phyloP scores from a whole-genome alignment of 768 basidiomycete genomes.

The Fomitopsis serialis region DNA sequence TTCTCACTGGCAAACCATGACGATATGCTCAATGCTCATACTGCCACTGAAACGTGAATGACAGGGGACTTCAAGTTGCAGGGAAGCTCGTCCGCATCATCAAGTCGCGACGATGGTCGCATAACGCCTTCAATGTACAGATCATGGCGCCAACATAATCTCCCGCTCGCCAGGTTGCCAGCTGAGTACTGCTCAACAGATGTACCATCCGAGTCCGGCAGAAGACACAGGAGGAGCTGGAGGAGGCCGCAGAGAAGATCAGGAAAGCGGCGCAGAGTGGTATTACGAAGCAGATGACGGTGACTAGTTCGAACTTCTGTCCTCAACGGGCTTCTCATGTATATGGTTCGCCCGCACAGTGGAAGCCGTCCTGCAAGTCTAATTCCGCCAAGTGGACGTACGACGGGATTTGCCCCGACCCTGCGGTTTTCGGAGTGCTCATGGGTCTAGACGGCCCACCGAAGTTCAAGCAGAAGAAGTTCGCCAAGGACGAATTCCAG shows the following conservation, averaged over 20 bases:
- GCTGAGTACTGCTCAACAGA: too few species aligned
- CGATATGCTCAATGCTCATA: too few species aligned
- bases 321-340: background rate
- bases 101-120: too few species aligned
- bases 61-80: too few species aligned
- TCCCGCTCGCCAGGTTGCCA: too few species aligned
- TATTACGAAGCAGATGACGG: slow-evolving; percentile 47
- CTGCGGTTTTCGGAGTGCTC: slow-evolving; percentile 41
- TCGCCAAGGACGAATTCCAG: slow-evolving; percentile 17
- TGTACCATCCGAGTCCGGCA: too few species aligned
- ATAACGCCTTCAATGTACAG: too few species aligned
- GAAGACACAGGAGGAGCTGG: slow-evolving; percentile 33
- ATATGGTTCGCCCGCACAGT: slow-evolving; percentile 26
- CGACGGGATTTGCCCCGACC: slow-evolving; percentile 45
- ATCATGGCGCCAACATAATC: too few species aligned
- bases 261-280: slow-evolving; percentile 40
- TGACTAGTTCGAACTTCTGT: slow-evolving; percentile 12
- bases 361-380: slow-evolving; percentile 45
- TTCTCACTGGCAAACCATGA: too few species aligned
- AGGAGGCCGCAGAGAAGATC: slow-evolving; percentile 40
- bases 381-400: slow-evolving; percentile 45
- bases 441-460: slow-evolving; percentile 39
- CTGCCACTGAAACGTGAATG: too few species aligned
- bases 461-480: slow-evolving; percentile 44
- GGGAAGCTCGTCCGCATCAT: too few species aligned